phyloP scores from a whole-genome alignment of 257 asterid species.

The Nicotiana benthamiana region DNA sequence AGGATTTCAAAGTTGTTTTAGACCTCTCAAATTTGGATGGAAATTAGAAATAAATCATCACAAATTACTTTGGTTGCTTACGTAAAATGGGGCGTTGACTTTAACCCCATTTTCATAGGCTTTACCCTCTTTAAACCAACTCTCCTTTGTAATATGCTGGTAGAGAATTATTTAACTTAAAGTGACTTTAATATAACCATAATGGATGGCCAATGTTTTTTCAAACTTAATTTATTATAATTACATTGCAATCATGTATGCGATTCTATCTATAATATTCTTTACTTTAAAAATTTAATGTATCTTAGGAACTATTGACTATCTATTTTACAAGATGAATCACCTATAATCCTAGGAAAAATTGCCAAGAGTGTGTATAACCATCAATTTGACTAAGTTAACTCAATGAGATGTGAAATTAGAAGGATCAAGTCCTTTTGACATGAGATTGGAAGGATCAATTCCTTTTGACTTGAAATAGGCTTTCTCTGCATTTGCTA shows the following conservation, averaged over 20 bases:
- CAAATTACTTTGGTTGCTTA: too few species aligned
- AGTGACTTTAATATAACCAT: too few species aligned
- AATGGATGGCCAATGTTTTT: not conserved
- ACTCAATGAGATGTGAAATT: conserved; percentile 11
- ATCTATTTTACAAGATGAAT: not conserved
- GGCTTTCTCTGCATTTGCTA: conserved; percentile 48
- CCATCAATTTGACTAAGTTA: not conserved
- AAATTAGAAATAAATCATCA: too few species aligned
- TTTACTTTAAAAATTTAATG: not conserved
- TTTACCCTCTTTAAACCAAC: too few species aligned
- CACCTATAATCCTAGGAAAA: not conserved
- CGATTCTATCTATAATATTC: not conserved
- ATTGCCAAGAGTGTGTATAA: not conserved
- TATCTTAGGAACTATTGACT: not conserved
- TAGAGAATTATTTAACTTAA: too few species aligned
- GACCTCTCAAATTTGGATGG: too few species aligned
- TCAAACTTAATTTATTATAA: not conserved
- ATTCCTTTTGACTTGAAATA: conserved; percentile 46
- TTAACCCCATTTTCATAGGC: too few species aligned
- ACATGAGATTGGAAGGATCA: conserved; percentile 27
- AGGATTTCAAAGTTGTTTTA: too few species aligned
- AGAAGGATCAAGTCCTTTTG: conserved; percentile 30
- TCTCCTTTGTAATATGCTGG: not conserved
- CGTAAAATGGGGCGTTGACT: too few species aligned
- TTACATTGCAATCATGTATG: not conserved